These are phyloP conservation scores for Yamagishiella unicocca DNA, from an alignment of 139 green algal species.

Conservation along the genomic window DNA sequence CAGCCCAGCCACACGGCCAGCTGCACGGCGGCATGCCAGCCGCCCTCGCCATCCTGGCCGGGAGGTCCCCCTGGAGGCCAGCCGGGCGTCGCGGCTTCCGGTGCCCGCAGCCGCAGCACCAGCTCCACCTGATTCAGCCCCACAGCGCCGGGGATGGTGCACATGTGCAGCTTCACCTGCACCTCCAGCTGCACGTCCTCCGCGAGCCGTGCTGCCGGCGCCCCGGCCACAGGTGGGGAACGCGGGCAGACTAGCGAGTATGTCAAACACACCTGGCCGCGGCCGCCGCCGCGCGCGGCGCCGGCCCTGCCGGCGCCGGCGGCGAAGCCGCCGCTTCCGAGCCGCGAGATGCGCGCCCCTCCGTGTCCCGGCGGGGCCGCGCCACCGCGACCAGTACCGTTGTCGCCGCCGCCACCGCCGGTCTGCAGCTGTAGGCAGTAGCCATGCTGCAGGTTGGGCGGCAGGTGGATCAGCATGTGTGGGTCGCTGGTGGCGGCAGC, in stretches of 20 bases:
- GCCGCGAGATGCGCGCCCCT: not conserved
- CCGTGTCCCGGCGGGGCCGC: no score
- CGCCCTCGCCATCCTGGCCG: not conserved
- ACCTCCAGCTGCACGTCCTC: not conserved
- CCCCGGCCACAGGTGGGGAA: not conserved
- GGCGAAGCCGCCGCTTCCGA: not conserved
- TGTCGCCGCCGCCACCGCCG: not conserved
- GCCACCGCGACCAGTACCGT: not conserved
- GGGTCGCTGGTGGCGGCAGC: not conserved
- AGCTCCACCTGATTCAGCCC: conserved; percentile 2
- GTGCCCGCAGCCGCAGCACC: not conserved
- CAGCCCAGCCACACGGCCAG: conserved; percentile 5
- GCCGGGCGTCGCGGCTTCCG: no score
- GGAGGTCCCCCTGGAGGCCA: no score
- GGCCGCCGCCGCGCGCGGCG: no score
- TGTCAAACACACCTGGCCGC: not conserved
- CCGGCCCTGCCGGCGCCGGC: not conserved
- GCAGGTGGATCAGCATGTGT: not conserved
- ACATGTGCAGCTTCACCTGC: not conserved
- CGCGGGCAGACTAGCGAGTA: not conserved
- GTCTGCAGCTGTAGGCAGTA: not conserved
- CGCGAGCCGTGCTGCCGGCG: not conserved
- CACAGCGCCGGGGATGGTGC: not conserved
- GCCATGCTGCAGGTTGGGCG: not conserved
- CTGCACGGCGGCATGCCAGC: not conserved